phyloP scores from a whole-genome alignment of 768 basidiomycete genomes.

The Xerocomellus chrysenteron region DNA sequence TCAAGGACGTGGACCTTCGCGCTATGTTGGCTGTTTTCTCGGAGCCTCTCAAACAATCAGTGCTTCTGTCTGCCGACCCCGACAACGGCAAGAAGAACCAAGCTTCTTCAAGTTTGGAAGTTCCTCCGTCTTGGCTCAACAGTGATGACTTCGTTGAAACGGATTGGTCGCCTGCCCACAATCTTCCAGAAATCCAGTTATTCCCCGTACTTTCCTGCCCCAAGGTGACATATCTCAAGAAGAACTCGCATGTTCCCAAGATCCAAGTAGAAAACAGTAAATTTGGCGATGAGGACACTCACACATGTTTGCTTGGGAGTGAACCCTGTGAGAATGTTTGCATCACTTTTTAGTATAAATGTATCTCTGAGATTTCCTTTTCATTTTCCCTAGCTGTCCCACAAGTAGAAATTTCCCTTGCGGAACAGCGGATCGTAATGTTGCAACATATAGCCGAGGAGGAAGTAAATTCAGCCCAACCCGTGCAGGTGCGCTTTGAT shows the following conservation, averaged over 20 bases:
- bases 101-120: conserved; percentile 31
- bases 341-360: not conserved
- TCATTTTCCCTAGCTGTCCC: conserved; percentile 48
- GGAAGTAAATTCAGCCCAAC: conserved; percentile 7
- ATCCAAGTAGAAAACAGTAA: conserved; percentile 56
- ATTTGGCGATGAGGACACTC: conserved; percentile 84
- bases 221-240: conserved; percentile 78
- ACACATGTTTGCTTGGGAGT: conserved; percentile 75
- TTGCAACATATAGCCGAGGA: conserved; percentile 33
- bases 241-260: conserved; percentile 43
- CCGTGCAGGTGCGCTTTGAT: conserved; percentile 15
- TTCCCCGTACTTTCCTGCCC: conserved; percentile 77
- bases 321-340: conserved; percentile 54
- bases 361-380: conserved; percentile 4
- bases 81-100: conserved; percentile 41
- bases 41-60: conserved; percentile 64
- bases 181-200: conserved; percentile 60
- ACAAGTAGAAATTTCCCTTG: conserved; percentile 62
- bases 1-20: conserved; percentile 74
- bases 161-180: conserved; percentile 54
- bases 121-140: conserved; percentile 68
- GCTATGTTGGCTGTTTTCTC: conserved; percentile 75
- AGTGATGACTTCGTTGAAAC: conserved; percentile 80
- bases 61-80: conserved; percentile 47
- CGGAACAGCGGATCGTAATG: conserved; percentile 51